Evolutionary conservation across 306 rosid genomes (phyloP).

Genomic region (Prunus kanzakura): DNA sequence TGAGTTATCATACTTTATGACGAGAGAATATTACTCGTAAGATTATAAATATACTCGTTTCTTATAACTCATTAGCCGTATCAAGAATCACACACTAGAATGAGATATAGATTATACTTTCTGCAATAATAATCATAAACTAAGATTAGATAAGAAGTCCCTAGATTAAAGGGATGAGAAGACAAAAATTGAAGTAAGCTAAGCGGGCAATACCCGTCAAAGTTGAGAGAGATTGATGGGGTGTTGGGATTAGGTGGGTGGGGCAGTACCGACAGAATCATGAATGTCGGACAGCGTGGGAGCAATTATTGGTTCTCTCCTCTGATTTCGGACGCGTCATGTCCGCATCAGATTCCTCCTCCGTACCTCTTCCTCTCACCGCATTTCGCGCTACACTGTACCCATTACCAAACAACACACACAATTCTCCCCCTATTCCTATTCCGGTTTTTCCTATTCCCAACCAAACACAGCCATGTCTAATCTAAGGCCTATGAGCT

Average conservation of each 20-base stretch:
- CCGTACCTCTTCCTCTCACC: constrained; percentile 53
- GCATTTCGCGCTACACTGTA: constrained; percentile 66
- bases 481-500: too few relatives aligned
- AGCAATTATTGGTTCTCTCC: constrained; percentile 81
- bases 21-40: too few relatives aligned
- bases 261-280: constrained; percentile 65
- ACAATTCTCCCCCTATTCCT: neutral
- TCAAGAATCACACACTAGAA: too few relatives aligned
- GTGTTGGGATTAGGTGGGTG: constrained; percentile 15
- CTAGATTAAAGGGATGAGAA: neutral
- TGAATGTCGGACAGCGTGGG: constrained; percentile 93
- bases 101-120: too few relatives aligned
- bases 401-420: constrained; percentile 10
- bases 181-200: neutral
- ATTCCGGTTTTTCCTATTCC: neutral
- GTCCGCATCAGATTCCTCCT: constrained; percentile 88
- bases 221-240: constrained; percentile 23
- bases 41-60: too few relatives aligned
- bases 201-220: constrained; percentile 23
- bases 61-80: too few relatives aligned
- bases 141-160: too few relatives aligned
- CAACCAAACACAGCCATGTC: too few relatives aligned
- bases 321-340: constrained; percentile 90
- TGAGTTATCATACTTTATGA: too few relatives aligned
- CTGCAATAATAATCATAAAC: too few relatives aligned